Evolutionary conservation across 352 stramenopile species (phyloP).

Genomic region (Globisporangium splendens): DNA sequence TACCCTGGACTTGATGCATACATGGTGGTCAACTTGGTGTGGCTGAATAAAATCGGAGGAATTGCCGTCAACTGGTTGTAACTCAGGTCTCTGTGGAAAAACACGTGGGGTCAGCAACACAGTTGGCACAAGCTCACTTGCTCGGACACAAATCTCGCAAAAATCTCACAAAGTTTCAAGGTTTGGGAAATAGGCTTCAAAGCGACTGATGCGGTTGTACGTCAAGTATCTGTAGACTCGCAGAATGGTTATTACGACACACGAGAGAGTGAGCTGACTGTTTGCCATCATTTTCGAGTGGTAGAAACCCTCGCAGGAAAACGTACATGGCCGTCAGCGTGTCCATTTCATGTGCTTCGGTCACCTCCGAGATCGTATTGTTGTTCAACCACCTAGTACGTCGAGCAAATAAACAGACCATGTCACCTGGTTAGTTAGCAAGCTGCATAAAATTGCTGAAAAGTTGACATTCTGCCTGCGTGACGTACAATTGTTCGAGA

Average conservation of each 20-base stretch:
- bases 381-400: conserved; percentile 4
- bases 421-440: not conserved
- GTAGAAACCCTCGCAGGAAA: too few species aligned
- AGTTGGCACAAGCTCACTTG: not conserved
- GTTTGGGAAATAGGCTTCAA: conserved; percentile 3
- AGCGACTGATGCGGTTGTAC: not conserved
- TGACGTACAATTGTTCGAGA: not conserved
- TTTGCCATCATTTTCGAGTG: too few species aligned
- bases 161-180: not conserved
- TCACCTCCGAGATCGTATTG: conserved; percentile 1
- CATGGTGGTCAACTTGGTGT: conserved; percentile 1
- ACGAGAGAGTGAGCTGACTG: not conserved
- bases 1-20: not conserved
- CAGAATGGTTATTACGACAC: not conserved
- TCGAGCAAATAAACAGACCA: not conserved
- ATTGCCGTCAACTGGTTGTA: conserved; percentile 1
- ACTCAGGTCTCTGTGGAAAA: not conserved
- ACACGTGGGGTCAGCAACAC: not conserved
- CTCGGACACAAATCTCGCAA: too few species aligned
- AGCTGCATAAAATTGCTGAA: not conserved
- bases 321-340: not conserved
- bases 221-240: not conserved
- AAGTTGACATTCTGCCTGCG: too few species aligned
- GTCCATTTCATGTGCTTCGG: not conserved
- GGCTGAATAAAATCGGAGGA: conserved; percentile 1